A percentile compares a stretch with the other conserved stretches of the same genome.
These are phyloP conservation scores for Candida boleticola DNA, from an alignment of 805 yeast species.

Conservation along the genomic window DNA sequence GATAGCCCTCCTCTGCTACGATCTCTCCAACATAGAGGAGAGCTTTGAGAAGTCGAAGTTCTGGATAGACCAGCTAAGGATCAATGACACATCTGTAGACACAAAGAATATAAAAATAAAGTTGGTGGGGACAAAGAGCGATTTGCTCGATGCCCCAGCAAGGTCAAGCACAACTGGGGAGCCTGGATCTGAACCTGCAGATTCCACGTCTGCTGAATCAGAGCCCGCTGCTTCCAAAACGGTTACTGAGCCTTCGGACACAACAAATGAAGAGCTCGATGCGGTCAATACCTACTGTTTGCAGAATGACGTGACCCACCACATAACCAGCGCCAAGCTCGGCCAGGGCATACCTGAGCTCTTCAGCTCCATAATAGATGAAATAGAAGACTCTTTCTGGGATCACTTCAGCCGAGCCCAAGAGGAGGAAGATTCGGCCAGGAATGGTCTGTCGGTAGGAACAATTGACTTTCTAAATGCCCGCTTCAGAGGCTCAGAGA, in stretches of 20 bases:
- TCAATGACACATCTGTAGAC: slow-evolving; percentile 20
- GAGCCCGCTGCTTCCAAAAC: background rate
- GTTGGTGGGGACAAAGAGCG: slow-evolving; percentile 83
- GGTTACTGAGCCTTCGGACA: slow-evolving; percentile 4
- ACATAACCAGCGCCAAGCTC: slow-evolving; percentile 65
- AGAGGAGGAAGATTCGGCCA: slow-evolving; percentile 3
- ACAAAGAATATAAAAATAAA: slow-evolving; percentile 27
- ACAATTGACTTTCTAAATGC: slow-evolving; percentile 8
- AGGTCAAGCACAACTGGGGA: background rate
- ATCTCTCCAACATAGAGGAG: slow-evolving; percentile 50
- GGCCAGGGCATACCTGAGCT: slow-evolving; percentile 55
- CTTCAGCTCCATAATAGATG: slow-evolving; percentile 30
- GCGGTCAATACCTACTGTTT: slow-evolving; percentile 11
- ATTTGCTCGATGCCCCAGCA: slow-evolving; percentile 41
- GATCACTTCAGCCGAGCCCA: slow-evolving; percentile 15
- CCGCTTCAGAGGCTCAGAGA: slow-evolving; percentile 2
- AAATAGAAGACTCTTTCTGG: slow-evolving; percentile 30
- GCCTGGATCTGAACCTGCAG: background rate
- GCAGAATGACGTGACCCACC: slow-evolving; percentile 16
- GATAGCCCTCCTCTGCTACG: slow-evolving; percentile 82
- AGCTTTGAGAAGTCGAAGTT: slow-evolving; percentile 71
- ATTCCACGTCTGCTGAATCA: slow-evolving; percentile 8
- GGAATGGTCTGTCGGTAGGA: slow-evolving; percentile 2
- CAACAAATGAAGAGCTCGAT: slow-evolving; percentile 11
- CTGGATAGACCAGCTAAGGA: slow-evolving; percentile 81